A percentile compares a stretch with the other conserved stretches of the same genome.
Conservation (phyloP, 2,329 filamentous ascomycete genomes). For the Trichoderma afroharzianum region DNA sequence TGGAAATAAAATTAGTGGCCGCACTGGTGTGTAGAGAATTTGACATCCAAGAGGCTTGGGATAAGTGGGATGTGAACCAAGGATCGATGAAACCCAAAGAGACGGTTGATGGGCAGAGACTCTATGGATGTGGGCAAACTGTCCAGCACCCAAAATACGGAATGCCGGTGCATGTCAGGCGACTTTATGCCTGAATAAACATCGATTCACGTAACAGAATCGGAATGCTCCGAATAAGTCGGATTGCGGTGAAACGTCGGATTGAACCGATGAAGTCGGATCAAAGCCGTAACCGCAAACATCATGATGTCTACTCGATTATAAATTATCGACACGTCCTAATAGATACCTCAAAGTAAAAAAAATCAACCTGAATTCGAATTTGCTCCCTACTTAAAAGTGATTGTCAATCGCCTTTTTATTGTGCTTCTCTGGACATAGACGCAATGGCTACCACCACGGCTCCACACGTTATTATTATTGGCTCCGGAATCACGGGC, state of each 20-base stretch:
- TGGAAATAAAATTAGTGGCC: neutral
- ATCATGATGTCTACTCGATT: neutral
- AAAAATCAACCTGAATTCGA: neutral
- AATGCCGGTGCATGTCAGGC: neutral
- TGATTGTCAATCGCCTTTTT: neutral
- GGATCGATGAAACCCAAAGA: neutral
- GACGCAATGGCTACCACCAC: neutral
- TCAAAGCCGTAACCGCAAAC: neutral
- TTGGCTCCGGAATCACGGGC: neutral
- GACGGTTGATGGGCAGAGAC: neutral
- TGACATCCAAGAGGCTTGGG: neutral
- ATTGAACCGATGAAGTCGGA: neutral
- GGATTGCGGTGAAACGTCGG: neutral
- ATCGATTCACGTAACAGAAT: neutral
- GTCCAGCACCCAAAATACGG: neutral
- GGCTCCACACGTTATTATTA: neutral
- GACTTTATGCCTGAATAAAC: neutral
- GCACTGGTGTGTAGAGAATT: neutral
- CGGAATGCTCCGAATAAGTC: neutral
- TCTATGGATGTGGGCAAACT: neutral
- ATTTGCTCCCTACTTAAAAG: neutral
- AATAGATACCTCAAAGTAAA: neutral
- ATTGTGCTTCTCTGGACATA: neutral
- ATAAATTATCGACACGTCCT: neutral
- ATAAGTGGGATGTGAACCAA: neutral